Base-by-base conservation (phyloP, 2,329 filamentous ascomycete genomes). In the Metarhizium humberi region DNA sequence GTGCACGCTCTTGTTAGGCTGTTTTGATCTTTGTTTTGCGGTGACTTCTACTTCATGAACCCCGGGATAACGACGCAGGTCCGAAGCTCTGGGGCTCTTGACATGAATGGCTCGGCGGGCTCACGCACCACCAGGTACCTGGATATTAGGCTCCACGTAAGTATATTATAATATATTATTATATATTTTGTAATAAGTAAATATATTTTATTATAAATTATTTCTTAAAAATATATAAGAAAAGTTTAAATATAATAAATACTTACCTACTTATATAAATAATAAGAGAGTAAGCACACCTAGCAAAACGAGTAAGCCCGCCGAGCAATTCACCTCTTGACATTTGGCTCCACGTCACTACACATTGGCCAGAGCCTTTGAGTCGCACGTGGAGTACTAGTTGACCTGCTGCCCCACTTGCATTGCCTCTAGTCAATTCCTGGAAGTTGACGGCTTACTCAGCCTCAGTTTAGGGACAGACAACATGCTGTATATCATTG, bases 371-470 rank as follows among this genome's bases (percentile, higher is more conserved):
- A 40, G 38, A 40, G 32, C 32, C 38, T 40, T 6, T 6, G 38
- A 40, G 38, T 16, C 38, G 11, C 62, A 67, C 63, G 62, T 68
- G 65, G 60, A 62, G 56, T 45, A 25, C 20, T 40, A 5, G 38
- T 40, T 16, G 11, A 40, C 11, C 38, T 40, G 38, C 38, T 11
- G n/a, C 42, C 42, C 42, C 42, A 45, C 42, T 20, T 14, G 6
- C 16, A 6, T 43, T 6, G 40, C 10, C 7, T 43, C 16, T n/a
- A 25, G 25, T 43, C 42, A 18, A 6, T 16, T 16, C 18, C 18
- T 11, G 7, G 32, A 34, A 34, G 32, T 34, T 11, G 32, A 34
- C 32, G n/a, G 18, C 42, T 45, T 45, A 45, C 18, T 45, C 42
- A 45, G 42, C 42, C n/a, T 45, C 38, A 16, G 5, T 13, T 40